Base-by-base conservation (phyloP, 2,329 filamentous ascomycete genomes). In the Calonectria crousiana region DNA sequence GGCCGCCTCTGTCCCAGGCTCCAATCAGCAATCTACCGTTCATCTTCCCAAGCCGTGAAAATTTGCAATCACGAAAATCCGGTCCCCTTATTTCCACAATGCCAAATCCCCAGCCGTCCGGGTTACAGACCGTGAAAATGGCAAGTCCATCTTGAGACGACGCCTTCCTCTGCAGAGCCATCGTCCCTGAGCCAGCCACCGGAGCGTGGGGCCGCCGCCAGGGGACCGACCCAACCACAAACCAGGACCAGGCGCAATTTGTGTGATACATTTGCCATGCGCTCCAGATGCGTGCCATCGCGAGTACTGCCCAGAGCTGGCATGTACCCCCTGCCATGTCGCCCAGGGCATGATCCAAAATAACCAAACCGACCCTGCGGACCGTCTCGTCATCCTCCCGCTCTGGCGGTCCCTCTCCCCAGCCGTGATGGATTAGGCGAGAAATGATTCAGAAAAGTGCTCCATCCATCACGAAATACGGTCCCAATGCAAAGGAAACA, bases 141-240 rank as follows among this genome's bases (percentile, higher is more conserved):
- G 71, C 66, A 72, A 18, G 49, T 58, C 75, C 74, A 32, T 76
- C 77, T 75, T 44, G 56, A 79, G 67, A 70, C 69, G 72, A 71
- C 75, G 67, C 77, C 76, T 77, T 75, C 58, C 70, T 68, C 69
- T 16, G 34, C 28, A 52, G 32, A 68, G 64, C n/a, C 75, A 78
- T 72, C 51, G 66, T 72, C 66, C 72, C 74, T 78, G 73, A 77
- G 71, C 78, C 75, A 81, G 74, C 76, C 73, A 74, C 75, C 79
- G 79, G 79, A 72, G 77, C 73, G 78, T 80, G 78, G 79, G 79
- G 79, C 79, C 78, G 77, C 69, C 74, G 72, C 72, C 70, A 74
- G 77, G 78, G 76, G 64, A 11, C 32, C 26, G 23, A 30, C 49
- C 69, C 71, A 78, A 73, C 75, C 74, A 69, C 73, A 69, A 67